Percentiles rank a stretch among this genome's conserved stretches.
Conservation (phyloP, 2,329 filamentous ascomycete species). For the Fusarium haematococcum region DNA sequence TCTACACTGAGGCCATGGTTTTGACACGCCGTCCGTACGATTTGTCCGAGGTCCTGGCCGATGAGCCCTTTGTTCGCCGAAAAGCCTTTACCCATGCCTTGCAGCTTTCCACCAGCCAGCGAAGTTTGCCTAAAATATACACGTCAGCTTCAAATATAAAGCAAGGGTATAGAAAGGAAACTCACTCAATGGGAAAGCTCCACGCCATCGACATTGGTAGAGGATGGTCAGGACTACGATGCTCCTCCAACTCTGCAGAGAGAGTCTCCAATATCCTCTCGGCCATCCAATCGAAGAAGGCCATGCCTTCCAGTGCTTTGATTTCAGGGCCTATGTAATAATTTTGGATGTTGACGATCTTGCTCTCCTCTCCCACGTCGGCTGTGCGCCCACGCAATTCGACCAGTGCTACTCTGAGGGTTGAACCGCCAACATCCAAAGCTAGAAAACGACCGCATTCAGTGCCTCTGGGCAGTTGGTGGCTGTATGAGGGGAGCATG, state of each 20-base stretch:
- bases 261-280: slow-evolving; percentile 69
- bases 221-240: slow-evolving; percentile 53
- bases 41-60: slow-evolving; percentile 69
- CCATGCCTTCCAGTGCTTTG: slow-evolving; percentile 67
- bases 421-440: slow-evolving; percentile 77
- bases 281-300: slow-evolving; percentile 78
- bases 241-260: slow-evolving; percentile 54
- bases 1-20: slow-evolving; percentile 64
- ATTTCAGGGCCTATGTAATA: slow-evolving; percentile 68
- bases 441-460: slow-evolving; percentile 71
- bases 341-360: slow-evolving; percentile 65
- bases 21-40: slow-evolving; percentile 67
- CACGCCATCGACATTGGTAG: slow-evolving; percentile 73
- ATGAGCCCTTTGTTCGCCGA: slow-evolving; percentile 67
- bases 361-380: slow-evolving; percentile 54
- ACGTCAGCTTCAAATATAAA: slow-evolving; percentile 38
- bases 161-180: slow-evolving; percentile 23
- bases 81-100: slow-evolving; percentile 76
- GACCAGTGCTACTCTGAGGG: slow-evolving; percentile 73
- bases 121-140: slow-evolving; percentile 68
- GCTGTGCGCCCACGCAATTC: slow-evolving; percentile 63
- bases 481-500: slow-evolving; percentile 76
- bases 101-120: slow-evolving; percentile 67
- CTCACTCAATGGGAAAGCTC: slow-evolving; percentile 78
- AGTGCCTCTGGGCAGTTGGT: slow-evolving; percentile 70